These are phyloP conservation scores for Nakazawaea wickerhamii DNA, from an alignment of 805 yeast species.

Conservation along the genomic window DNA sequence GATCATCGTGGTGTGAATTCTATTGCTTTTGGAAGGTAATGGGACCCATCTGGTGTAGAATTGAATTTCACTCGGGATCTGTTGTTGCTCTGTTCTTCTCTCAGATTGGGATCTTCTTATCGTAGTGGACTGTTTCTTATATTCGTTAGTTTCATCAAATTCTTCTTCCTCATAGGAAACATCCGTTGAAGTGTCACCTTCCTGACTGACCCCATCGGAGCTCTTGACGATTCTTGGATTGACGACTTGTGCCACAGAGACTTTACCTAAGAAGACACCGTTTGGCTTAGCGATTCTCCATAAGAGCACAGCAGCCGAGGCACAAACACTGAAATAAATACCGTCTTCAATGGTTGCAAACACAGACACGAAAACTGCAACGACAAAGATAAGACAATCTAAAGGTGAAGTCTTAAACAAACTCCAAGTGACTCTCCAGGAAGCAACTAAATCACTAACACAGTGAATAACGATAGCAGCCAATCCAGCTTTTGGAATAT, in stretches of 20 bases:
- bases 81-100: background rate
- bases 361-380: constrained; percentile 69
- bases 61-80: constrained; percentile 21
- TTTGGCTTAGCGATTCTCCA: constrained; percentile 75
- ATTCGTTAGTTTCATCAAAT: background rate
- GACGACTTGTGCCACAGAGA: constrained; percentile 64
- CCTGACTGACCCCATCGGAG: constrained; percentile 10
- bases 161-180: background rate
- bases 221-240: constrained; percentile 45
- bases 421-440: constrained; percentile 58
- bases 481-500: constrained; percentile 84
- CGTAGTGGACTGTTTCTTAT: background rate
- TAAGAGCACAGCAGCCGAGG: constrained; percentile 69
- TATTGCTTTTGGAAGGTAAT: constrained; percentile 30
- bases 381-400: constrained; percentile 67
- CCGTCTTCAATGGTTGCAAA: constrained; percentile 82
- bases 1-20: constrained; percentile 29
- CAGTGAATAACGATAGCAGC: constrained; percentile 91
- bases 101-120: background rate
- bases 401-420: constrained; percentile 72
- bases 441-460: constrained; percentile 77
- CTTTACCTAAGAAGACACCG: constrained; percentile 78
- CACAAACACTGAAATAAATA: constrained; percentile 84
- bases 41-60: constrained; percentile 72
- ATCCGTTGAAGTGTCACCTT: constrained; percentile 3